Base-by-base conservation (phyloP, 208 protist species). In the Leishmania guyanensis region DNA sequence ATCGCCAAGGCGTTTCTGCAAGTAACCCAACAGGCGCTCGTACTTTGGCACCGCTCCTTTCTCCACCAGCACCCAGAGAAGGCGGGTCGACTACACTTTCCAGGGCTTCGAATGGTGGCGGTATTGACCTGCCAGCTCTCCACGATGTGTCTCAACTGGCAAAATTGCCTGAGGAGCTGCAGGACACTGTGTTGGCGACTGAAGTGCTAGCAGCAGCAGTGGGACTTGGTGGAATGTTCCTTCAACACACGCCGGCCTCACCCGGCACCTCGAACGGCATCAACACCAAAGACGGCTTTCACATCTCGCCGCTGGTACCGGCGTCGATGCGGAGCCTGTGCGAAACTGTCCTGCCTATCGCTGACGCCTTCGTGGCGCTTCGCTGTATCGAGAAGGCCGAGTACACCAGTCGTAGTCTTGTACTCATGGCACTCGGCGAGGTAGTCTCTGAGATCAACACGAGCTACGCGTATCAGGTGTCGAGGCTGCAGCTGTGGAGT, bases 371-470 rank as follows among this genome's bases (percentile, higher is more conserved):
- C 76, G 79, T 91, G 43, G 88, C 88, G 22, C 88, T 97, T 36
- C 85, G 88, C 46, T 84, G 86, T 54, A 87, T 97, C 29, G 92
- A 93, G 48, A 80, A 75, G 69, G 91, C 91, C 17, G 92, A 97
- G 85, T 96, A 90, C 83, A 71, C 85, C 50, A 89, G 90, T 26
- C 85, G 89, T 33, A 95, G 91, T 69, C 85, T 97, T 10, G 92
- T 97, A 22, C 88, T 87, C 9, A 97, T 97, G 94, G 92, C 94
- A 43, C 90, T 97, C 16, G 94, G 92, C 39, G 92, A 97, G 84
- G 88, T 89, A 2, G 89, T 97, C 10, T 92, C 90, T 17, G 92
- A 97, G 78, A 87, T 97, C 20, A 92, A 89, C 85, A 94, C 94
- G 10, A 94, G 91, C 85, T 97, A 94, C 79, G 92, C 91, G 0